A percentile compares a stretch with the other conserved stretches of the same genome.
These are phyloP conservation scores for Alternaria sp. DNA, from an alignment of 2,329 filamentous ascomycete species.

Conservation along the genomic window DNA sequence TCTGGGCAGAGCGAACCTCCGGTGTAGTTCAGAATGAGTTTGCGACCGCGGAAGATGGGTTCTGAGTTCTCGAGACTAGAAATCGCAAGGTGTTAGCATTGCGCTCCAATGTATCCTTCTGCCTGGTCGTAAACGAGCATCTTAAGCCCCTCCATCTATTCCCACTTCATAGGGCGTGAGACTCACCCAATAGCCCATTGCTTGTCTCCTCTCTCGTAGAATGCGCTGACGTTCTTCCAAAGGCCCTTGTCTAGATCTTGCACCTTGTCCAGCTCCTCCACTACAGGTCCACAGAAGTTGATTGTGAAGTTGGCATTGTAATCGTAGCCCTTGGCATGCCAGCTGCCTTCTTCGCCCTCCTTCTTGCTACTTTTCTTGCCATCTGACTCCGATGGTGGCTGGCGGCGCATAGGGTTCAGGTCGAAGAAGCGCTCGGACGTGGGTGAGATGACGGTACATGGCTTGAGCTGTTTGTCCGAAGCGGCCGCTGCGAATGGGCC, in stretches of 20 bases:
- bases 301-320: conserved; percentile 82
- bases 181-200: conserved; percentile 77
- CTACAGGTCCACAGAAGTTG: conserved; percentile 80
- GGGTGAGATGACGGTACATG: conserved; percentile 68
- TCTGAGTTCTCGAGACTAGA: conserved; percentile 61
- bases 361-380: conserved; percentile 53
- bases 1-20: conserved; percentile 56
- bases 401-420: conserved; percentile 62
- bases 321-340: conserved; percentile 74
- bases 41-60: conserved; percentile 68
- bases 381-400: conserved; percentile 49
- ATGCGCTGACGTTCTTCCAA: conserved; percentile 80
- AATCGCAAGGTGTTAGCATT: conserved; percentile 20
- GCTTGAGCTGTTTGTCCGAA: conserved; percentile 55
- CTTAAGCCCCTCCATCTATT: background rate
- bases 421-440: conserved; percentile 69
- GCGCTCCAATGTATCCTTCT: background rate
- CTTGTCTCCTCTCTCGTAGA: conserved; percentile 70
- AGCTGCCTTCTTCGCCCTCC: conserved; percentile 64
- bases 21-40: conserved; percentile 61
- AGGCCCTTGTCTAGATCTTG: conserved; percentile 66
- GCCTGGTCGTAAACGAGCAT: background rate
- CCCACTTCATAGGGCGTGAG: background rate
- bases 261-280: conserved; percentile 68
- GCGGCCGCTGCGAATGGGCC: conserved; percentile 33